Conservation (phyloP, 768 basidiomycete species). For the Suillus fuscotomentosus region DNA sequence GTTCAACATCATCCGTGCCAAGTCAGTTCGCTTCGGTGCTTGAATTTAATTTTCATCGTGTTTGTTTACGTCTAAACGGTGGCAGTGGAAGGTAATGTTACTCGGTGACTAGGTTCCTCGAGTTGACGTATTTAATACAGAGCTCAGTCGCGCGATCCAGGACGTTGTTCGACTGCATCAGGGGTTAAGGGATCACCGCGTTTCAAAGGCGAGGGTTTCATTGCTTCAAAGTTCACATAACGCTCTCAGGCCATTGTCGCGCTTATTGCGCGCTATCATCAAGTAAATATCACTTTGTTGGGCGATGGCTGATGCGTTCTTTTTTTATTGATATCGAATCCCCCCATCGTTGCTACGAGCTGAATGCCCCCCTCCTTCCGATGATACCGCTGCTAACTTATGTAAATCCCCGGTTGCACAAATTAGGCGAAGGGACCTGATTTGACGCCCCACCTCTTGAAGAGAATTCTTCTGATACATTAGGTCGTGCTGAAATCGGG, state of each 20-base stretch:
- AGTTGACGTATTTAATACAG: background rate
- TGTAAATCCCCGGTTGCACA: background rate
- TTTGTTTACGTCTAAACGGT: background rate
- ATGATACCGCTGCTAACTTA: background rate
- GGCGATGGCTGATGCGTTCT: background rate
- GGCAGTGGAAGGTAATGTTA: background rate
- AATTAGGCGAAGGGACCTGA: too few relatives aligned
- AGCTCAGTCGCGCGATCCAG: too few relatives aligned
- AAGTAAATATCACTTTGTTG: background rate
- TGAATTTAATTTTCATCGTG: background rate
- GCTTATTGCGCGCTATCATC: background rate
- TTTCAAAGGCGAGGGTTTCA: slow-evolving; percentile 1
- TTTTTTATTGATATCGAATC: background rate
- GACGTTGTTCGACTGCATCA: too few relatives aligned
- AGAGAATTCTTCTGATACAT: slow-evolving; percentile 1
- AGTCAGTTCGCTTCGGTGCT: slow-evolving; percentile 2
- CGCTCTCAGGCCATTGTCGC: background rate
- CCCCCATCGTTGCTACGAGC: background rate
- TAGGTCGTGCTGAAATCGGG: too few relatives aligned
- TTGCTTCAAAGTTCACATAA: background rate
- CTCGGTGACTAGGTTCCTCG: background rate
- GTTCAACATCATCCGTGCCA: background rate
- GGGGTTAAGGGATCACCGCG: background rate
- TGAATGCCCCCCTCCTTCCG: background rate
- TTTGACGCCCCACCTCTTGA: background rate